These are phyloP conservation scores for Helianthus tuberosus DNA, from an alignment of 129 eudicot genomes.

Conservation along the genomic window DNA sequence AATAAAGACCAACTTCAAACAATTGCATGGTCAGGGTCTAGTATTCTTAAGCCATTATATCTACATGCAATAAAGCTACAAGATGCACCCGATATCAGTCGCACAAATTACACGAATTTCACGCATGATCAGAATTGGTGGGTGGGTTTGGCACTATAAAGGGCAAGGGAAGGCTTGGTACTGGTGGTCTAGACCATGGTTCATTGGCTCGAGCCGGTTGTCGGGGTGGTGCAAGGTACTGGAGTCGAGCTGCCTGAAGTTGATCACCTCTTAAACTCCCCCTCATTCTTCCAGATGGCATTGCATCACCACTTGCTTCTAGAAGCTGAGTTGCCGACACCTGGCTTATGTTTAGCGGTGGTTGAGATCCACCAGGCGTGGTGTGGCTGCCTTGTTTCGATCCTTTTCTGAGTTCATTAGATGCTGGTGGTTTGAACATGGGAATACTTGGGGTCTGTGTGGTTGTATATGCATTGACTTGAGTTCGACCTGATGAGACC, in stretches of 20 bases:
- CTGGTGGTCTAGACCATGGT: conserved; percentile 25
- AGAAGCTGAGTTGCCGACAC: not conserved
- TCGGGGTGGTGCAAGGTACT: conserved; percentile 28
- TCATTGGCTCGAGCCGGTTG: conserved; percentile 20
- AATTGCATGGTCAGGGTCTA: not conserved
- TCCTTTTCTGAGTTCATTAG: not conserved
- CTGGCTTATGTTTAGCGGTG: not conserved
- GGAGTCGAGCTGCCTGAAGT: conserved; percentile 22
- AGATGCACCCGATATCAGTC: not conserved
- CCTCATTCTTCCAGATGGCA: conserved; percentile 29
- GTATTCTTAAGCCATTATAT: not conserved
- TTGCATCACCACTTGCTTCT: conserved; percentile 13
- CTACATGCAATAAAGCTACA: not conserved
- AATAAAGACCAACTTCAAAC: too few relatives aligned
- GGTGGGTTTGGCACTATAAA: not conserved
- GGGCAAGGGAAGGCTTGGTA: not conserved
- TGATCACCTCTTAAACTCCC: conserved; percentile 32
- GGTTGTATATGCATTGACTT: not conserved
- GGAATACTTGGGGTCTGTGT: conserved; percentile 10
- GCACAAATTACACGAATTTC: not conserved
- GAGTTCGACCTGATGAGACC: not conserved
- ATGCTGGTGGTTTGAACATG: not conserved
- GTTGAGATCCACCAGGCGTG: conserved; percentile 9
- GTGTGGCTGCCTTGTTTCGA: not conserved
- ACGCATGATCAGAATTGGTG: conserved; percentile 7